Percentiles rank a stretch among this genome's conserved stretches.
phyloP scores from a whole-genome alignment of 148 eudicot species.

The Vaccinium darrowii region DNA sequence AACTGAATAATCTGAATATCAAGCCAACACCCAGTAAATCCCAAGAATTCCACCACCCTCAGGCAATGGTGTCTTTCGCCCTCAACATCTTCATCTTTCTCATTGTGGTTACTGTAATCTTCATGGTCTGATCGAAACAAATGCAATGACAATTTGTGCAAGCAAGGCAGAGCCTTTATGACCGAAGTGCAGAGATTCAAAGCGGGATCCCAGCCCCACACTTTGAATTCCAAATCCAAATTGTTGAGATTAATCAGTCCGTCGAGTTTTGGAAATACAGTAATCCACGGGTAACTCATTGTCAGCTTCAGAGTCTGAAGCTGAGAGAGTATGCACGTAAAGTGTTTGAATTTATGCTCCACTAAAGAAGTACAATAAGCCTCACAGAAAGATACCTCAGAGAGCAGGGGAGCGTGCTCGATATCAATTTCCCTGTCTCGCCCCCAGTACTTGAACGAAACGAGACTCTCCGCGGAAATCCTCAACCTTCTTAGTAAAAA shows the following conservation, averaged over 20 bases:
- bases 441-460: constrained; percentile 11
- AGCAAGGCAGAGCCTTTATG: neutral
- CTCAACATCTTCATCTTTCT: neutral
- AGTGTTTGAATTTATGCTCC: neutral
- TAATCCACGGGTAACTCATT: neutral
- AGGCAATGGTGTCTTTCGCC: neutral
- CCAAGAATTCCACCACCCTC: constrained; percentile 13
- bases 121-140: neutral
- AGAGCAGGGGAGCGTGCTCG: neutral
- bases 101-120: neutral
- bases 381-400: neutral
- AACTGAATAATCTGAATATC: constrained; percentile 1
- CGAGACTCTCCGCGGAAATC: neutral
- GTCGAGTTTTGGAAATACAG: neutral
- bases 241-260: neutral
- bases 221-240: constrained; percentile 4
- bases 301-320: neutral
- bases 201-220: neutral
- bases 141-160: constrained; percentile 11
- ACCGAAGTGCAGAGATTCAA: neutral
- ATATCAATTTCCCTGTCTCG: neutral
- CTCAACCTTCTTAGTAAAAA: neutral
- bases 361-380: neutral
- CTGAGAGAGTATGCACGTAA: neutral
- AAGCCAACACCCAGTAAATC: constrained; percentile 6